phyloP scores from a whole-genome alignment of 805 yeast species.

The Cyberlindnera saturnus region DNA sequence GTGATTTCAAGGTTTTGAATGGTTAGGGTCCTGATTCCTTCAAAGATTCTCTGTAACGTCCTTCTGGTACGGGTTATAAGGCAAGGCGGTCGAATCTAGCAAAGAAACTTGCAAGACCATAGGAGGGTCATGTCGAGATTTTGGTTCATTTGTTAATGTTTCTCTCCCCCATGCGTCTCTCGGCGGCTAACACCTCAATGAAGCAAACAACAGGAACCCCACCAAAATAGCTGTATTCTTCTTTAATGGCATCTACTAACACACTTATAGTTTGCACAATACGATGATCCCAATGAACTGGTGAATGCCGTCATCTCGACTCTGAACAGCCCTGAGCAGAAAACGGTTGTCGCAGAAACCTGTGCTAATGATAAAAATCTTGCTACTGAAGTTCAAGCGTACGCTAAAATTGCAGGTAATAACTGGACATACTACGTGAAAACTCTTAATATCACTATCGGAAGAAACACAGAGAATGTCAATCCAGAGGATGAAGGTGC shows the following conservation, averaged over 20 bases:
- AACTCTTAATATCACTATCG: conserved; percentile 66
- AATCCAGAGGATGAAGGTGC: conserved; percentile 12
- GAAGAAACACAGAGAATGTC: conserved; percentile 61
- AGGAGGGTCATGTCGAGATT: too few species aligned
- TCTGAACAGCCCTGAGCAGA: conserved; percentile 64
- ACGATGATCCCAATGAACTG: conserved; percentile 57
- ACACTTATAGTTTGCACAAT: conserved; percentile 25
- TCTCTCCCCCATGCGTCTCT: too few species aligned
- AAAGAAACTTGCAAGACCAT: too few species aligned
- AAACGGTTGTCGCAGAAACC: conserved; percentile 65
- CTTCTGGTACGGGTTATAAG: too few species aligned
- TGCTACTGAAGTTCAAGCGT: conserved; percentile 84
- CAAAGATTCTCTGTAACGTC: too few species aligned
- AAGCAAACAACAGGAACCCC: too few species aligned
- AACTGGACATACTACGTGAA: conserved; percentile 95
- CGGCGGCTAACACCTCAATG: too few species aligned
- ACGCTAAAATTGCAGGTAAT: conserved; percentile 90
- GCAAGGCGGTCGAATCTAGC: too few species aligned
- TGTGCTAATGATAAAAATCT: conserved; percentile 68
- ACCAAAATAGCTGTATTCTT: too few species aligned
- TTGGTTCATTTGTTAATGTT: too few species aligned
- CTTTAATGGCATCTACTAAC: conserved; percentile 9
- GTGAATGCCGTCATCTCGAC: conserved; percentile 70
- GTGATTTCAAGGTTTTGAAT: too few species aligned
- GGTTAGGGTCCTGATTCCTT: too few species aligned